Conservation (phyloP, 108 stramenopile genomes). For the Chaetoceros tenuissimus region DNA sequence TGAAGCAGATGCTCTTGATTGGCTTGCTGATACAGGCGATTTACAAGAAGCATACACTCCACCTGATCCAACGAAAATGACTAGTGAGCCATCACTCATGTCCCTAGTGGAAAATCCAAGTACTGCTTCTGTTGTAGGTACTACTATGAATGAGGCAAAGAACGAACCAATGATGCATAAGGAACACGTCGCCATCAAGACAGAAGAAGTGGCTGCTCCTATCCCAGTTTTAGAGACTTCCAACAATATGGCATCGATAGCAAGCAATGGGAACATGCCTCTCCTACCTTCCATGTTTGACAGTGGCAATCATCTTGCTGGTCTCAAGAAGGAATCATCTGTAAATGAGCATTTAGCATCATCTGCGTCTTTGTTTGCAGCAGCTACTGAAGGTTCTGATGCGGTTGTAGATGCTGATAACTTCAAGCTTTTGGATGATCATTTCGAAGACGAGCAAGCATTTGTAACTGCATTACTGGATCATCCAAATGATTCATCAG, state of each 20-base stretch:
- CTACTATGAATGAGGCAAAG: neutral
- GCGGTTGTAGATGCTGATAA: conserved; percentile 3
- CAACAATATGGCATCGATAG: neutral
- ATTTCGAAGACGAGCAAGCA: neutral
- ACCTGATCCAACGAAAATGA: conserved; percentile 4
- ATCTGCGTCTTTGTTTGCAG: conserved; percentile 11
- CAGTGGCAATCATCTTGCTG: neutral
- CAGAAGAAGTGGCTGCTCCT: neutral
- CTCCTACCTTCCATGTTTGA: neutral
- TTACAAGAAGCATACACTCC: conserved; percentile 64
- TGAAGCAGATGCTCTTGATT: conserved; percentile 72
- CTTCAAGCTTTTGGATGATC: neutral
- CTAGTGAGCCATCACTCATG: conserved; percentile 6
- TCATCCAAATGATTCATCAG: neutral
- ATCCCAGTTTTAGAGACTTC: neutral
- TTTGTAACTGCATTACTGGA: neutral
- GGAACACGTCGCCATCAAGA: conserved; percentile 1
- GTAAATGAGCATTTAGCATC: neutral
- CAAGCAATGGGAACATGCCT: neutral
- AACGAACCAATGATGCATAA: neutral
- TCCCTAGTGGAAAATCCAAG: conserved; percentile 2
- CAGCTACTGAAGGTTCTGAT: conserved; percentile 25
- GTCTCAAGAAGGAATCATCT: neutral
- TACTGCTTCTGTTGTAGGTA: conserved; percentile 1
- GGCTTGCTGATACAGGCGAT: conserved; percentile 78